Conservation (phyloP, 2,329 filamentous ascomycete genomes). For the Tolypocladium cylindrosporum region DNA sequence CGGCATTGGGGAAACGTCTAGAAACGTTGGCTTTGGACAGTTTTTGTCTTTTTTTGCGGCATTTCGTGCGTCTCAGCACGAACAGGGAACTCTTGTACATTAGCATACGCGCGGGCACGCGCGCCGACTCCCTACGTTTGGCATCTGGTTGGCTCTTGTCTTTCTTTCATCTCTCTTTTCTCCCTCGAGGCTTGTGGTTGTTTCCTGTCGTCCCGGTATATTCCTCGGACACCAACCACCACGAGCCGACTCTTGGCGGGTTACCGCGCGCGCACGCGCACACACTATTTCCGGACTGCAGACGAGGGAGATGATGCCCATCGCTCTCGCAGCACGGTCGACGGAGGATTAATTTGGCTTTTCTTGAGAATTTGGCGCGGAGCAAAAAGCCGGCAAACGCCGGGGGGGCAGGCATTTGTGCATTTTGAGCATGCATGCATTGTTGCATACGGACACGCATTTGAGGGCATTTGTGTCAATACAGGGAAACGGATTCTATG, state of each 20-base stretch:
- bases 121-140: background rate
- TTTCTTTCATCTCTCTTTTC: background rate
- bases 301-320: background rate
- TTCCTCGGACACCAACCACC: background rate
- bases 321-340: background rate
- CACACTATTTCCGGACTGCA: background rate
- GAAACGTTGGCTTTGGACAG: background rate
- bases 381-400: background rate
- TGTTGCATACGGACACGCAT: conserved; percentile 1
- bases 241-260: background rate
- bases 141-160: background rate
- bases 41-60: background rate
- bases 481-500: background rate
- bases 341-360: background rate
- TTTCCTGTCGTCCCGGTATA: background rate
- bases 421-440: background rate
- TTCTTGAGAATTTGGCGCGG: background rate
- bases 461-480: conserved; percentile 3
- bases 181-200: background rate
- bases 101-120: background rate
- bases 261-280: background rate
- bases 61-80: background rate
- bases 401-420: background rate
- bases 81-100: background rate
- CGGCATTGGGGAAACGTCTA: too few relatives aligned